A percentile compares a stretch with the other conserved stretches of the same genome.
Evolutionary conservation across 2,329 filamentous ascomycete genomes (phyloP).

Genomic region (Aspergillus ruber): DNA sequence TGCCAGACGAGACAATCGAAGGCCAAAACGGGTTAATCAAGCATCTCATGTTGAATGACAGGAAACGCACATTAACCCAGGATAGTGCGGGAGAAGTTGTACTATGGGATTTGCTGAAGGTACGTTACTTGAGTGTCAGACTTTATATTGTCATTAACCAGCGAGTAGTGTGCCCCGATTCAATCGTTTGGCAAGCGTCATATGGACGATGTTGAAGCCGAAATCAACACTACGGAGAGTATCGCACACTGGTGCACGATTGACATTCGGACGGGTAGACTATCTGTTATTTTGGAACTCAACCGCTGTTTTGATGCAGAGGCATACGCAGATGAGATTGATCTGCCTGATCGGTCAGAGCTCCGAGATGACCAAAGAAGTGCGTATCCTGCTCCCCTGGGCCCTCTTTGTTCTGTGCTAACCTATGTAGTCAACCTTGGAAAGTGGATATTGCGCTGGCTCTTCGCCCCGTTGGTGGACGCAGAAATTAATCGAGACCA

Average conservation of each 20-base stretch:
- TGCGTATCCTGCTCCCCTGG: conserved; percentile 38
- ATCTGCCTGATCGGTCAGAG: conserved; percentile 64
- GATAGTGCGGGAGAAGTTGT: conserved; percentile 94
- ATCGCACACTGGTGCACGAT: conserved; percentile 96
- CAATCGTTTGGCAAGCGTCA: conserved; percentile 91
- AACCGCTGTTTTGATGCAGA: conserved; percentile 98
- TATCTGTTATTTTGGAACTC: conserved; percentile 85
- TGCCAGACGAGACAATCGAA: conserved; percentile 77
- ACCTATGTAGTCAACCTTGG: conserved; percentile 71
- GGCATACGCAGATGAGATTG: conserved; percentile 87
- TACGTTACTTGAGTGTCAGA: conserved; percentile 33
- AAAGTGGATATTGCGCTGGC: conserved; percentile 89
- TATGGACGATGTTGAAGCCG: conserved; percentile 80
- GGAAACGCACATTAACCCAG: conserved; percentile 78
- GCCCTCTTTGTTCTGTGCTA: background rate
- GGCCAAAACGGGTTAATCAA: conserved; percentile 94
- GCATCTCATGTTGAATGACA: conserved; percentile 83
- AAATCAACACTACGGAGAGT: conserved; percentile 80
- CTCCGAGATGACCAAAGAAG: conserved; percentile 92
- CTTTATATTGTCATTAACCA: conserved; percentile 13
- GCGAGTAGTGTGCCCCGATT: conserved; percentile 67
- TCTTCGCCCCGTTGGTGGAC: conserved; percentile 83
- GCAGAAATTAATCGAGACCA: conserved; percentile 84
- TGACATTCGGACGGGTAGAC: conserved; percentile 82
- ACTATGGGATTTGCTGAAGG: conserved; percentile 87